Percentiles rank a stretch among this genome's conserved stretches.
Evolutionary conservation across 495 filamentous ascomycete species (phyloP).

Genomic region (Xylaria venustula): DNA sequence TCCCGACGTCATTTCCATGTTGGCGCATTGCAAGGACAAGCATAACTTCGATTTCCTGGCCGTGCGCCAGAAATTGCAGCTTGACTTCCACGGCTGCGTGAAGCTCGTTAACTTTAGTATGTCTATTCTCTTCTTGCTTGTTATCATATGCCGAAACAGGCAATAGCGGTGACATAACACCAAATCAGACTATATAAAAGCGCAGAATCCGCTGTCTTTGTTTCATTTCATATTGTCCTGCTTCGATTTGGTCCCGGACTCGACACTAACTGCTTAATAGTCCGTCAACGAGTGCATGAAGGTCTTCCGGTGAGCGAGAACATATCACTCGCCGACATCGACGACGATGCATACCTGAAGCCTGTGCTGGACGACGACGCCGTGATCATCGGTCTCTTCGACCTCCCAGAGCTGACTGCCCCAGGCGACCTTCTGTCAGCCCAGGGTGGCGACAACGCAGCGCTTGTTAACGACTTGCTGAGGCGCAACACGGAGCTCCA

Average conservation of each 20-base stretch:
- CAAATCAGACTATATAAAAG: too few species aligned
- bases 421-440: slow-evolving; percentile 29
- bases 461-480: slow-evolving; percentile 42
- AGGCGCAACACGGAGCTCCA: slow-evolving; percentile 66
- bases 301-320: slow-evolving; percentile 51
- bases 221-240: too few species aligned
- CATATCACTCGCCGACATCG: slow-evolving; percentile 57
- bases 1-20: slow-evolving; percentile 61
- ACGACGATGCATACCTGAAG: slow-evolving; percentile 74
- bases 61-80: slow-evolving; percentile 58
- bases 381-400: slow-evolving; percentile 78
- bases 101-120: slow-evolving; percentile 80
- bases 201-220: too few species aligned
- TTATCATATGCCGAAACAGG: not conserved
- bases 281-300: slow-evolving; percentile 41
- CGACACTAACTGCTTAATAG: slow-evolving; percentile 22
- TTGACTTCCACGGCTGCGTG: slow-evolving; percentile 81
- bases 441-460: slow-evolving; percentile 42
- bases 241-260: not conserved
- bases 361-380: slow-evolving; percentile 90
- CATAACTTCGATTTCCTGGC: slow-evolving; percentile 72
- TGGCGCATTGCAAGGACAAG: slow-evolving; percentile 68
- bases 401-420: slow-evolving; percentile 50
- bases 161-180: too few species aligned
- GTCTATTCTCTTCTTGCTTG: slow-evolving; percentile 15